These are phyloP conservation scores for Gaeumannomyces tritici DNA, from an alignment of 2,329 filamentous ascomycete species.

Conservation along the genomic window DNA sequence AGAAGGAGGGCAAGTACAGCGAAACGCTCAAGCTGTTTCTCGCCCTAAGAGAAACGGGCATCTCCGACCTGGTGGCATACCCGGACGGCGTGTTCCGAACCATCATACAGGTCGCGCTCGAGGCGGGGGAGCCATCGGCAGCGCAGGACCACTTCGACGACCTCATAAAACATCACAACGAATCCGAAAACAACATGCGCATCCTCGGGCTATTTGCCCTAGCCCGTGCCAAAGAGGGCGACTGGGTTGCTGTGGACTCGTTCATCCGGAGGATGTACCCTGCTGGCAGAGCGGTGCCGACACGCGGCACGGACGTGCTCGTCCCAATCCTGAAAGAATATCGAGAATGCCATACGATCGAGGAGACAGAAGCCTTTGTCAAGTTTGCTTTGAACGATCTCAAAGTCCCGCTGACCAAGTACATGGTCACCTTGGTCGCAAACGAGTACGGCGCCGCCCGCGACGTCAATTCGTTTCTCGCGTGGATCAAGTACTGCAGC, in stretches of 20 bases:
- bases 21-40: slow-evolving; percentile 17
- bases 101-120: slow-evolving; percentile 29
- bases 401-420: slow-evolving; percentile 22
- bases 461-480: slow-evolving; percentile 25
- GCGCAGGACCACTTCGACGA: slow-evolving; percentile 20
- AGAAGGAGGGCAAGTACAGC: slow-evolving; percentile 15
- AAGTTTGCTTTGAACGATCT: slow-evolving; percentile 33
- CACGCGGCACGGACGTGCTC: slow-evolving; percentile 22
- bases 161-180: slow-evolving; percentile 15
- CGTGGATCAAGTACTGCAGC: slow-evolving; percentile 30
- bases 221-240: slow-evolving; percentile 24
- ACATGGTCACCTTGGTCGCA: slow-evolving; percentile 31
- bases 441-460: slow-evolving; percentile 29
- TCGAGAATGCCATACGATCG: slow-evolving; percentile 24
- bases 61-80: slow-evolving; percentile 16
- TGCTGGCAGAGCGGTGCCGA: slow-evolving; percentile 8
- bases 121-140: slow-evolving; percentile 19
- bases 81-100: slow-evolving; percentile 23
- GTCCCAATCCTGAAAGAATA: slow-evolving; percentile 28
- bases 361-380: slow-evolving; percentile 29
- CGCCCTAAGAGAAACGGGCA: slow-evolving; percentile 8
- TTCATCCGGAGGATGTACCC: slow-evolving; percentile 21
- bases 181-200: slow-evolving; percentile 19
- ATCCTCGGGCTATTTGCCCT: slow-evolving; percentile 25
- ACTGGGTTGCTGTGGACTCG: slow-evolving; percentile 29